phyloP scores from a whole-genome alignment of 2,329 filamentous ascomycete genomes.

The Ceratocystis smalleyi region DNA sequence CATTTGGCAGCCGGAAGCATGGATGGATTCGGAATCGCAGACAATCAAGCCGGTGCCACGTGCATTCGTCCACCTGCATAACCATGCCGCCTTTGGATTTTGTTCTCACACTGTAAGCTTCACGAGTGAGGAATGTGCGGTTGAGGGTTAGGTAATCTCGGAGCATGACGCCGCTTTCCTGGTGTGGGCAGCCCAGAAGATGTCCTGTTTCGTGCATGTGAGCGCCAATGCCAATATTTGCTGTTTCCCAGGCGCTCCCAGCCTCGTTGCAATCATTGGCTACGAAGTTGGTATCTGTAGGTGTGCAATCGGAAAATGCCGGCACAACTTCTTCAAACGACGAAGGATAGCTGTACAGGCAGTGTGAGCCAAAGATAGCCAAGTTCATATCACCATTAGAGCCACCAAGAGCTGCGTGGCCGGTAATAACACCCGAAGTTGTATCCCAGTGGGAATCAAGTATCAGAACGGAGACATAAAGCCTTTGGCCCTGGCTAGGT shows the following conservation, averaged over 20 bases:
- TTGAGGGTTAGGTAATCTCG: slow-evolving; percentile 75
- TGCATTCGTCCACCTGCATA: slow-evolving; percentile 64
- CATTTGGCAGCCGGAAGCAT: slow-evolving; percentile 71
- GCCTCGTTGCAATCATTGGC: slow-evolving; percentile 77
- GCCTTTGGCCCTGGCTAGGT: slow-evolving; percentile 58
- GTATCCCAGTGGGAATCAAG: slow-evolving; percentile 83
- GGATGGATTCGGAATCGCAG: slow-evolving; percentile 82
- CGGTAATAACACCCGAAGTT: slow-evolving; percentile 50
- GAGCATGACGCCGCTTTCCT: slow-evolving; percentile 83
- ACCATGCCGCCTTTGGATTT: slow-evolving; percentile 68
- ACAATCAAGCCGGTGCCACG: slow-evolving; percentile 79
- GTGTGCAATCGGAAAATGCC: slow-evolving; percentile 79
- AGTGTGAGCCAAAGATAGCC: slow-evolving; percentile 84
- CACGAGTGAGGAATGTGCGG: slow-evolving; percentile 63
- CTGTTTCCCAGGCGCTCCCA: slow-evolving; percentile 89
- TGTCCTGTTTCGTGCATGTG: slow-evolving; percentile 87
- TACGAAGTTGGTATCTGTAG: slow-evolving; percentile 64
- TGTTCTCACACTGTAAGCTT: slow-evolving; percentile 76
- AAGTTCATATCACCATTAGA: slow-evolving; percentile 58
- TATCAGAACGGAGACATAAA: slow-evolving; percentile 74
- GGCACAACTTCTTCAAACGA: slow-evolving; percentile 80
- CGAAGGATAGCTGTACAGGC: slow-evolving; percentile 77
- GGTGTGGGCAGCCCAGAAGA: slow-evolving; percentile 76
- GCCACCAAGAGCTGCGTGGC: slow-evolving; percentile 73
- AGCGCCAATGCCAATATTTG: slow-evolving; percentile 82